Conservation (phyloP, 805 yeast species). For the Scheffersomyces spartinae region DNA sequence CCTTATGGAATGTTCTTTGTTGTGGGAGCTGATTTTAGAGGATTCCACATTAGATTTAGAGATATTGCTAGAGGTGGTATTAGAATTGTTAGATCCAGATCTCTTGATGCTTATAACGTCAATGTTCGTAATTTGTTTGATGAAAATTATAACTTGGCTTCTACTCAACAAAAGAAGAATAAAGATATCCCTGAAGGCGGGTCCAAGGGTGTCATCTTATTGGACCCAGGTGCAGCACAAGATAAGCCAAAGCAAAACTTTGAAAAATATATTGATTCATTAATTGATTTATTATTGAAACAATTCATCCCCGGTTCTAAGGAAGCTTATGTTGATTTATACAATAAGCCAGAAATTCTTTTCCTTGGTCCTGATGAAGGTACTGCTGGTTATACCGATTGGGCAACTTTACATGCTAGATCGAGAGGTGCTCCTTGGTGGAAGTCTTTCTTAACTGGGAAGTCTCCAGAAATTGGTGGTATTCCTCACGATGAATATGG, state of each 20-base stretch:
- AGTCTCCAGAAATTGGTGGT: slow-evolving; percentile 85
- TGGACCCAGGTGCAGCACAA: slow-evolving; percentile 69
- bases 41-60: slow-evolving; percentile 93
- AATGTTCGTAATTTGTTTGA: slow-evolving; percentile 86
- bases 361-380: slow-evolving; percentile 99
- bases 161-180: slow-evolving; percentile 92
- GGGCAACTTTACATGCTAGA: slow-evolving; percentile 95
- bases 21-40: slow-evolving; percentile 94
- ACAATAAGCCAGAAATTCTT: slow-evolving; percentile 76
- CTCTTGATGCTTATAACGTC: slow-evolving; percentile 71
- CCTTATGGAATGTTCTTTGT: slow-evolving; percentile 93
- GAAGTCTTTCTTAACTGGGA: slow-evolving; percentile 97
- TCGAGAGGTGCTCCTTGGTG: slow-evolving; percentile 93
- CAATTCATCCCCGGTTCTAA: slow-evolving; percentile 64
- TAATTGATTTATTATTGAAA: slow-evolving; percentile 73
- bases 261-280: slow-evolving; percentile 84
- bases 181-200: slow-evolving; percentile 99
- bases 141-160: slow-evolving; percentile 91
- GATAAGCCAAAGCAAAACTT: slow-evolving; percentile 75
- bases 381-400: slow-evolving; percentile 88
- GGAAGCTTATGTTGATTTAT: slow-evolving; percentile 75
- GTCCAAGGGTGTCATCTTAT: slow-evolving; percentile 88
- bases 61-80: slow-evolving; percentile 98
- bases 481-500: slow-evolving; percentile 98
- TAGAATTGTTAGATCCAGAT: slow-evolving; percentile 82